Conservation (phyloP, 768 basidiomycete species). For the Tephrocybe sp. region DNA sequence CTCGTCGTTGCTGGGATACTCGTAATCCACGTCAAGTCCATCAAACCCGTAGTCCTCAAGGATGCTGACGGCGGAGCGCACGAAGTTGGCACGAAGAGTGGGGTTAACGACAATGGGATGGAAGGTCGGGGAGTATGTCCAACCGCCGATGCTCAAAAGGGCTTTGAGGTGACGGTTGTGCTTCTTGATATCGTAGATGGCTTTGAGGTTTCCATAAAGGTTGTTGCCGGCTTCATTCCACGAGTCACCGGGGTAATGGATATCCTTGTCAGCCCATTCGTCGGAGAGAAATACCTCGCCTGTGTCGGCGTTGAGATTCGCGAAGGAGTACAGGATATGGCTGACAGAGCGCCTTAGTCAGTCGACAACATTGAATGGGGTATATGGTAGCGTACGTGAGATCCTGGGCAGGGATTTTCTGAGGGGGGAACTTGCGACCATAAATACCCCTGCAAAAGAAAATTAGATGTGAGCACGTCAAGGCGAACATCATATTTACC, state of each 20-base stretch:
- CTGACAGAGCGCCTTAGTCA: constrained; percentile 31
- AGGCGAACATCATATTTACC: constrained; percentile 37
- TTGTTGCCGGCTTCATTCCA: constrained; percentile 93
- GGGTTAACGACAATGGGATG: constrained; percentile 77
- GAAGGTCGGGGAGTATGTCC: constrained; percentile 90
- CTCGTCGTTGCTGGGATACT: constrained; percentile 78
- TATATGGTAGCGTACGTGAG: constrained; percentile 65
- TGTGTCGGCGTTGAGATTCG: constrained; percentile 77
- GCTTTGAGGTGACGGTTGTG: constrained; percentile 77
- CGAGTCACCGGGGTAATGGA: constrained; percentile 92
- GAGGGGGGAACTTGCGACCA: constrained; percentile 88
- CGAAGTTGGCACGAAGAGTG: constrained; percentile 68
- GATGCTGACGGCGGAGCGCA: constrained; percentile 73
- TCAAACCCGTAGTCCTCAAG: constrained; percentile 93
- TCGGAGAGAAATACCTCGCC: constrained; percentile 92
- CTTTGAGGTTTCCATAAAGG: constrained; percentile 95
- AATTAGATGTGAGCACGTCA: neutral
- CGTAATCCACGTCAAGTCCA: constrained; percentile 90
- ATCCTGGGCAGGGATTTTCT: constrained; percentile 76
- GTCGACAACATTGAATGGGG: constrained; percentile 4
- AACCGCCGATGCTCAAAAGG: constrained; percentile 90
- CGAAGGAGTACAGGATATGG: constrained; percentile 93
- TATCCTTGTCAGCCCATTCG: constrained; percentile 94
- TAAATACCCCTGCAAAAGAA: constrained; percentile 79
- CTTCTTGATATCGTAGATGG: constrained; percentile 90